These are phyloP conservation scores for Microstegium vimineum DNA, from an alignment of 176 grass and related monocot species.

Conservation along the genomic window DNA sequence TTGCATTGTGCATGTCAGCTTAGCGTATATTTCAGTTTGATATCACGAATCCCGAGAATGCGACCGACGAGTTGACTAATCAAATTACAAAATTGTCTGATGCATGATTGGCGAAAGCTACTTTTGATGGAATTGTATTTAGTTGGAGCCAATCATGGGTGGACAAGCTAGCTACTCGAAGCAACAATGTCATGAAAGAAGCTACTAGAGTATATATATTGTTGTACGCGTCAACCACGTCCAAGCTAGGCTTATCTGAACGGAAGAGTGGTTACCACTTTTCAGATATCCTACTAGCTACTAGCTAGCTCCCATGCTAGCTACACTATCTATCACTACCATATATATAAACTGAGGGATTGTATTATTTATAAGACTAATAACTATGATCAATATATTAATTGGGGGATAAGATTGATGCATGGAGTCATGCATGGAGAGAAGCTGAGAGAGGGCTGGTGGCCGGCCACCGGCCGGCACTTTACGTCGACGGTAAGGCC, in stretches of 20 bases:
- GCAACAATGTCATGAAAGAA: not conserved
- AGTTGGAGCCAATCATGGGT: not conserved
- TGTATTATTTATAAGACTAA: constrained; percentile 6
- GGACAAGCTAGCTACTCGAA: not conserved
- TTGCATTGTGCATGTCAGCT: not conserved
- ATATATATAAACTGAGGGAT: not conserved
- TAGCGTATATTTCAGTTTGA: not conserved
- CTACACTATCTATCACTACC: not conserved
- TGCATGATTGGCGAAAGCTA: not conserved
- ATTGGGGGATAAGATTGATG: too few relatives aligned
- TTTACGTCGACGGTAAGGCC: constrained; percentile 39
- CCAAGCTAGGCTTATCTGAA: constrained; percentile 1
- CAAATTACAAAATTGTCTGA: not conserved
- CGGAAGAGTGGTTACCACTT: not conserved
- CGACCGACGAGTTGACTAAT: not conserved
- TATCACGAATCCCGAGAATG: not conserved
- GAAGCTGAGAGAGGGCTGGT: too few relatives aligned
- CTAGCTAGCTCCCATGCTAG: not conserved
- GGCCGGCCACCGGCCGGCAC: not conserved
- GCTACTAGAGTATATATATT: not conserved
- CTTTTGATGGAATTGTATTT: not conserved
- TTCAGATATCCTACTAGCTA: not conserved
- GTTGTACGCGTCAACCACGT: constrained; percentile 14
- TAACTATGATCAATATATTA: not conserved
- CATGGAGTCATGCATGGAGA: too few relatives aligned